Conservation (phyloP, 805 yeast species). For the Pichia ethanolica region DNA sequence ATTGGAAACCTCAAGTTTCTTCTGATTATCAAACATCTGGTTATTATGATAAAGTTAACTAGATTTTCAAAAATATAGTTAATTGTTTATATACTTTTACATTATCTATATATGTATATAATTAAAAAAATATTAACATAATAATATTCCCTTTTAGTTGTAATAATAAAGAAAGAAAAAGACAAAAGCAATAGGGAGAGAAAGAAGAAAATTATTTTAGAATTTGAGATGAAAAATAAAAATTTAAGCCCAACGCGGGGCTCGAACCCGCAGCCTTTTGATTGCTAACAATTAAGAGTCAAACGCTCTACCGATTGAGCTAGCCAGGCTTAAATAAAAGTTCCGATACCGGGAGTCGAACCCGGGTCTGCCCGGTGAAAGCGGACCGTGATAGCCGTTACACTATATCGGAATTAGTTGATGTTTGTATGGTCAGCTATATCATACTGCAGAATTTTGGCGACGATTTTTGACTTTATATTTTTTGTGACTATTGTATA, state of each 20-base stretch:
- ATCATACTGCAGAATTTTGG: background rate
- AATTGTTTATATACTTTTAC: background rate
- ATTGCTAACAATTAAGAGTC: constrained; percentile 8
- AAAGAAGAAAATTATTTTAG: background rate
- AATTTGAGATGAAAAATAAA: background rate
- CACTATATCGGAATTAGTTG: constrained; percentile 30
- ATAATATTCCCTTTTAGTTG: background rate
- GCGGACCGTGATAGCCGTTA: constrained; percentile 37
- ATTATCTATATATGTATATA: background rate
- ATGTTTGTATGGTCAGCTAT: too few relatives aligned
- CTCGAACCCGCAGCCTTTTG: constrained; percentile 13
- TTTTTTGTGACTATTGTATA: background rate
- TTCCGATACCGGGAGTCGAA: constrained; percentile 38
- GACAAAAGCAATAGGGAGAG: background rate
- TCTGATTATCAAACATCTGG: constrained; percentile 6
- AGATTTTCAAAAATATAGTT: background rate
- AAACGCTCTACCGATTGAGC: constrained; percentile 13
- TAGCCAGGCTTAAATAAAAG: constrained; percentile 8
- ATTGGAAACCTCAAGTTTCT: constrained; percentile 8
- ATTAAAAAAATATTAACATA: background rate
- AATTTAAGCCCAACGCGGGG: constrained; percentile 12
- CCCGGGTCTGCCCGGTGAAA: constrained; percentile 39
- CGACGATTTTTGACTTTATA: background rate
- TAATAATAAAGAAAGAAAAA: too few relatives aligned
- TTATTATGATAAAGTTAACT: background rate